phyloP scores from a whole-genome alignment of 2,329 filamentous ascomycete species.

The Albophoma yamanashiensis region DNA sequence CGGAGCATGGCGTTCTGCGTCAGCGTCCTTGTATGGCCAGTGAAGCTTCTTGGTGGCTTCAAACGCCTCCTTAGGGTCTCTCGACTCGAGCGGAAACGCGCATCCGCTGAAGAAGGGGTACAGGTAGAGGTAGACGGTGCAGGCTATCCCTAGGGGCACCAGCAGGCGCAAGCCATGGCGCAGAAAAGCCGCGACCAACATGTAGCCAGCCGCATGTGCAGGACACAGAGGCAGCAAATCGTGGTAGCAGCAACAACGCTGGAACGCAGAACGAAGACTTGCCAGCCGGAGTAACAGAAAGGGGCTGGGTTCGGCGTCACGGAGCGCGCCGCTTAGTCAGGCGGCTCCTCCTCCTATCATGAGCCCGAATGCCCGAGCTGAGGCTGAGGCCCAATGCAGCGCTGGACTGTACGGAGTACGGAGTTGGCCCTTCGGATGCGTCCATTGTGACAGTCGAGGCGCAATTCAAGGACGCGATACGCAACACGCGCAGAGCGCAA shows the following conservation, averaged over 20 bases:
- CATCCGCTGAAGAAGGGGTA: slow-evolving; percentile 77
- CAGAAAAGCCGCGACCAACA: slow-evolving; percentile 41
- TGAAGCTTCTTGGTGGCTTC: slow-evolving; percentile 28
- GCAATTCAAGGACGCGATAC: background rate
- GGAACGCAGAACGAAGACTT: background rate
- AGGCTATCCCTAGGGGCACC: slow-evolving; percentile 54
- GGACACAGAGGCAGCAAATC: background rate
- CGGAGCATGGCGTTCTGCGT: slow-evolving; percentile 10
- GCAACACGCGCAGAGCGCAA: background rate
- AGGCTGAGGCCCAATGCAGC: background rate
- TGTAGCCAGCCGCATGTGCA: slow-evolving; percentile 31
- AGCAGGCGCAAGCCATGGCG: slow-evolving; percentile 44
- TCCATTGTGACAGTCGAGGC: background rate
- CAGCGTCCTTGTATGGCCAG: slow-evolving; percentile 21
- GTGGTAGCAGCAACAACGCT: background rate
- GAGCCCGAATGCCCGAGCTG: background rate
- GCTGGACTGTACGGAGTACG: background rate
- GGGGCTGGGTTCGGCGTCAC: background rate
- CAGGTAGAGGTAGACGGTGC: slow-evolving; percentile 72
- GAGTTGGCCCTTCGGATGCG: background rate
- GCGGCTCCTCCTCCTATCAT: background rate
- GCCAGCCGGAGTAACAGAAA: background rate
- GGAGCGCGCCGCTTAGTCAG: background rate
- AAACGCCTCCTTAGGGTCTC: slow-evolving; percentile 21
- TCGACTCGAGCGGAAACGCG: slow-evolving; percentile 56